A percentile compares a stretch with the other conserved stretches of the same genome.
Conservation (phyloP, 768 basidiomycete species). For the Steccherinum ochraceum region DNA sequence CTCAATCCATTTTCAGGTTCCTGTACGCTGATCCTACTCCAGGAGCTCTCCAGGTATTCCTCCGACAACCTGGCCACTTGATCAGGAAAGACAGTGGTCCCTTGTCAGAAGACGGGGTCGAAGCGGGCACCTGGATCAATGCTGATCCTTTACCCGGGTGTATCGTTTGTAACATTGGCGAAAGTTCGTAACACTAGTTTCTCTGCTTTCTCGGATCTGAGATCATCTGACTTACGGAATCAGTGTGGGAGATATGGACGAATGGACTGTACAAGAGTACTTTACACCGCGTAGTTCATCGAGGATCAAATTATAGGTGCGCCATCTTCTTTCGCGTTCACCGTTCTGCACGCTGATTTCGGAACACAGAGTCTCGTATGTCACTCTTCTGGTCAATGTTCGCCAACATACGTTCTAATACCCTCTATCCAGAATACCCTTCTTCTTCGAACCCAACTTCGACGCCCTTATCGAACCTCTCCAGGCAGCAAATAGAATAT, state of each 20-base stretch:
- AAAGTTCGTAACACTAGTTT: slow-evolving; percentile 47
- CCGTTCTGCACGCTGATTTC: not conserved
- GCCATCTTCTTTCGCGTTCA: slow-evolving; percentile 2
- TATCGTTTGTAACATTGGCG: slow-evolving; percentile 87
- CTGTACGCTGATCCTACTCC: slow-evolving; percentile 79
- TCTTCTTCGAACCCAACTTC: slow-evolving; percentile 93
- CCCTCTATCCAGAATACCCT: slow-evolving; percentile 56
- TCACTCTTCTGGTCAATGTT: not conserved
- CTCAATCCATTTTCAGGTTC: slow-evolving; percentile 43
- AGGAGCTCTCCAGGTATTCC: slow-evolving; percentile 78
- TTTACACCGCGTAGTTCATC: slow-evolving; percentile 83
- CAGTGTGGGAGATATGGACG: slow-evolving; percentile 93
- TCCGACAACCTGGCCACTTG: slow-evolving; percentile 34
- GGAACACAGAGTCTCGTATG: slow-evolving; percentile 65
- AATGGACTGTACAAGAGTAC: slow-evolving; percentile 84
- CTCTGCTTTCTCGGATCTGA: no score
- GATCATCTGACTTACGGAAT: not conserved
- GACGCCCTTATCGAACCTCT: slow-evolving; percentile 64
- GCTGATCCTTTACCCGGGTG: slow-evolving; percentile 81
- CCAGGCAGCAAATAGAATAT: slow-evolving; percentile 46
- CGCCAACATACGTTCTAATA: no score
- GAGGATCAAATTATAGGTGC: slow-evolving; percentile 58
- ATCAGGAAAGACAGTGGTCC: slow-evolving; percentile 17
- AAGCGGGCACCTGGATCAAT: slow-evolving; percentile 67
- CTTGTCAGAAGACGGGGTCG: slow-evolving; percentile 37